These are phyloP conservation scores for Steccherinum ochraceum DNA, from an alignment of 768 basidiomycete genomes.

Conservation along the genomic window DNA sequence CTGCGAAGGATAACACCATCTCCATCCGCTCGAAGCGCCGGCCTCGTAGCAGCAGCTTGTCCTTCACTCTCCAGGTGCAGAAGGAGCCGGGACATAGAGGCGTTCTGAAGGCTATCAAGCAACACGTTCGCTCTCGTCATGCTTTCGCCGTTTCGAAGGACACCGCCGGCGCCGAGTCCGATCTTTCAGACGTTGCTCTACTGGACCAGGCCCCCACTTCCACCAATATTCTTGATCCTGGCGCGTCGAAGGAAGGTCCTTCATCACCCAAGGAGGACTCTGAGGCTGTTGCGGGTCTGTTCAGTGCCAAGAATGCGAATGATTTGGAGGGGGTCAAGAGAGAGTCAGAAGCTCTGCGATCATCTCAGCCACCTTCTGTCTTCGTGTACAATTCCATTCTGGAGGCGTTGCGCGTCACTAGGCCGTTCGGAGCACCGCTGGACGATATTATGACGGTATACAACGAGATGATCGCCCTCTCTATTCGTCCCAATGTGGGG, in stretches of 20 bases:
- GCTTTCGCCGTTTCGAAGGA: slow-evolving; percentile 31
- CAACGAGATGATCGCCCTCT: slow-evolving; percentile 58
- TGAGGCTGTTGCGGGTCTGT: neutral
- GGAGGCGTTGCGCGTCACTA: slow-evolving; percentile 32
- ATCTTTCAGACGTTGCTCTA: neutral
- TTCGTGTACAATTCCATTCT: slow-evolving; percentile 16
- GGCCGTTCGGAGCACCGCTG: slow-evolving; percentile 47
- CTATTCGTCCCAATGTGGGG: slow-evolving; percentile 51
- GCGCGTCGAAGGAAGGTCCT: neutral
- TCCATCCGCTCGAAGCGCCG: slow-evolving; percentile 27
- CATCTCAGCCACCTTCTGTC: slow-evolving; percentile 24
- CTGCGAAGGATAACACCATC: slow-evolving; percentile 15
- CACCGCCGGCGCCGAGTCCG: slow-evolving; percentile 4
- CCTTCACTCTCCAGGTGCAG: slow-evolving; percentile 36
- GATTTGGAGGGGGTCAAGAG: neutral
- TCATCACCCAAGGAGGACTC: neutral
- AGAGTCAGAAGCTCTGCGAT: neutral
- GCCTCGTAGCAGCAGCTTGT: slow-evolving; percentile 56
- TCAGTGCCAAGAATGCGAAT: neutral
- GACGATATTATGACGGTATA: slow-evolving; percentile 58
- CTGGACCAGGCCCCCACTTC: neutral
- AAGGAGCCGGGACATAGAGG: slow-evolving; percentile 27
- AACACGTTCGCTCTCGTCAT: slow-evolving; percentile 57
- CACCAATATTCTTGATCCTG: neutral
- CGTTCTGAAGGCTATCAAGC: slow-evolving; percentile 57